A percentile compares a stretch with the other conserved stretches of the same genome.
Evolutionary conservation across 2,329 filamentous ascomycete genomes (phyloP).

Genomic region (Aspergillus sp.): DNA sequence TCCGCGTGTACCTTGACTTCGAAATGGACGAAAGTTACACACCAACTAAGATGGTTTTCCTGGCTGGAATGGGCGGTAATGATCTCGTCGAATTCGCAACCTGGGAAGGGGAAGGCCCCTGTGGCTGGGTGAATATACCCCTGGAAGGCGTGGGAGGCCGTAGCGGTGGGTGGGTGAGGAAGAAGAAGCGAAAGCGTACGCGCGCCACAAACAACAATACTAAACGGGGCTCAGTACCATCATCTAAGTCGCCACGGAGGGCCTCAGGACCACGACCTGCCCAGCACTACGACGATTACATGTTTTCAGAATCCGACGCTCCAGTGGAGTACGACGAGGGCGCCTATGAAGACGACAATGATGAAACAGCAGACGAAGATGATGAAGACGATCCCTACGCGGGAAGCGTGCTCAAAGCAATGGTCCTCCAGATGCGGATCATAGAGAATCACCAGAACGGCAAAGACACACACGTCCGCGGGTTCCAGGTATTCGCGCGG

Average conservation of each 20-base stretch:
- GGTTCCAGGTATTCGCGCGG: conserved; percentile 71
- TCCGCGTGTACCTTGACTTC: conserved; percentile 66
- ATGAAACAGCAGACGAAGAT: conserved; percentile 16
- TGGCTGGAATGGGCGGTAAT: conserved; percentile 83
- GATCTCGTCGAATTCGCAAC: conserved; percentile 81
- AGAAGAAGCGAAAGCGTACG: conserved; percentile 13
- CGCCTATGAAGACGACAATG: conserved; percentile 19
- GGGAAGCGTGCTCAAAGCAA: conserved; percentile 71
- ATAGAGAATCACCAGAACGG: conserved; percentile 98
- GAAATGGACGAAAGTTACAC: conserved; percentile 93
- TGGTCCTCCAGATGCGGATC: conserved; percentile 82
- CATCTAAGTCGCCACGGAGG: neutral
- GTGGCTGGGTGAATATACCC: conserved; percentile 85
- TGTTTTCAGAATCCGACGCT: conserved; percentile 11
- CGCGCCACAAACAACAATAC: conserved; percentile 1
- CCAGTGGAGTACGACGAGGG: conserved; percentile 17
- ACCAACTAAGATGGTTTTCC: conserved; percentile 81
- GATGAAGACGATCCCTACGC: conserved; percentile 39
- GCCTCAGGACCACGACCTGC: conserved; percentile 8
- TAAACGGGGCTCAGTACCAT: conserved; percentile 1
- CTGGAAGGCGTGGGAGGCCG: conserved; percentile 52
- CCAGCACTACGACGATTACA: conserved; percentile 7
- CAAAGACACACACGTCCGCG: conserved; percentile 95
- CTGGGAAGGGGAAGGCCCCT: conserved; percentile 68
- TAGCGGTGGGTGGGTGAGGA: conserved; percentile 23